Percentiles rank a stretch among this genome's conserved stretches.
Evolutionary conservation across 2,329 filamentous ascomycete genomes (phyloP).

Genomic region (Tolypocladium ovalisporum): DNA sequence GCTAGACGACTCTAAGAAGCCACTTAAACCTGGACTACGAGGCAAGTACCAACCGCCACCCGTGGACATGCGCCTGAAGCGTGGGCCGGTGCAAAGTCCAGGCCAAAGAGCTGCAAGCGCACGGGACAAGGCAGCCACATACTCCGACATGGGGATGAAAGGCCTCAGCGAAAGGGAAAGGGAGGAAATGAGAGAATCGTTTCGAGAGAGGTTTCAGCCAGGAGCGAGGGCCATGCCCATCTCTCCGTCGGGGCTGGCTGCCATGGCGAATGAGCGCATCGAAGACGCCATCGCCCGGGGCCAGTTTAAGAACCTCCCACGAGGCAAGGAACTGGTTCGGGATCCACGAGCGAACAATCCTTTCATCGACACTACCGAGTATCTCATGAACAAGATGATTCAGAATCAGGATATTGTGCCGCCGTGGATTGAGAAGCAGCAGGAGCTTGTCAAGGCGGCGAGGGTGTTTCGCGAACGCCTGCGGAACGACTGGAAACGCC

Average conservation of each 20-base stretch:
- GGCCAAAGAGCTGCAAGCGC: slow-evolving; percentile 42
- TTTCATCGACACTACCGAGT: slow-evolving; percentile 92
- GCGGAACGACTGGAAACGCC: slow-evolving; percentile 72
- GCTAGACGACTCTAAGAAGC: slow-evolving; percentile 69
- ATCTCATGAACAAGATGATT: slow-evolving; percentile 98
- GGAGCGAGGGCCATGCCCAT: slow-evolving; percentile 63
- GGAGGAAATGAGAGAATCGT: slow-evolving; percentile 58
- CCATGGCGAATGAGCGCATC: slow-evolving; percentile 81
- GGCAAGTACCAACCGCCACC: slow-evolving; percentile 34
- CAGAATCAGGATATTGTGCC: slow-evolving; percentile 91
- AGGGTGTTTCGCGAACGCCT: slow-evolving; percentile 63
- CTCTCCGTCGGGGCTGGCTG: slow-evolving; percentile 65
- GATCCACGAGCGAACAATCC: slow-evolving; percentile 76
- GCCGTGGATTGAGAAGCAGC: slow-evolving; percentile 98
- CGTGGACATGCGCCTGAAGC: slow-evolving; percentile 41
- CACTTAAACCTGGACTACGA: slow-evolving; percentile 41
- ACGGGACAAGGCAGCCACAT: slow-evolving; percentile 44
- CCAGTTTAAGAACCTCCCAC: slow-evolving; percentile 73
- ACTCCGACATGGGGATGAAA: slow-evolving; percentile 36
- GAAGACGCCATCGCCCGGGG: slow-evolving; percentile 89
- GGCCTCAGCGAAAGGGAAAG: slow-evolving; percentile 60
- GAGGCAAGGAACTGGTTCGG: slow-evolving; percentile 70
- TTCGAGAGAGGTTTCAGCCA: slow-evolving; percentile 72
- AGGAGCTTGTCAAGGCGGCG: slow-evolving; percentile 65
- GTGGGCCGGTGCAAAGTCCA: slow-evolving; percentile 24